Conservation (phyloP, 371 early-diverging fungal genomes). For the Apophysomyces elegans region DNA sequence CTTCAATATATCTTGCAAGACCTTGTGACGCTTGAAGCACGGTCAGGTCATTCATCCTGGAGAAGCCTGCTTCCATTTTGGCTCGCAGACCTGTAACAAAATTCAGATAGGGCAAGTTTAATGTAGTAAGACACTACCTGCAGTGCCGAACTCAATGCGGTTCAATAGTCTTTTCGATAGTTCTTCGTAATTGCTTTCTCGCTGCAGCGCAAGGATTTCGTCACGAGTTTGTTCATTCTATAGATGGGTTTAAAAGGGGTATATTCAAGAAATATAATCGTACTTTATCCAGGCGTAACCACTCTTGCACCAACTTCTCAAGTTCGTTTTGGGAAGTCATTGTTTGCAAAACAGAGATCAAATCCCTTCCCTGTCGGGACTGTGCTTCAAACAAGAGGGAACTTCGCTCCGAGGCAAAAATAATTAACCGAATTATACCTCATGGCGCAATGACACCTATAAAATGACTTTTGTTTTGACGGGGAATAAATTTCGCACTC, state of each 20-base stretch:
- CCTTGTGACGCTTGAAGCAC: slow-evolving; percentile 91
- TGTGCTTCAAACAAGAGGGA: not conserved
- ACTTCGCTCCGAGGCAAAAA: no score
- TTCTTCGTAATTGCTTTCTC: slow-evolving; percentile 55
- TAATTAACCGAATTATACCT: no score
- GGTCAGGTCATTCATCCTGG: slow-evolving; percentile 93
- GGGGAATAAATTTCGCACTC: no score
- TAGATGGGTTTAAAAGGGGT: not conserved
- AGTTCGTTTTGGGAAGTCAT: slow-evolving; percentile 15
- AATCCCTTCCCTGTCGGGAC: not conserved
- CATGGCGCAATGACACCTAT: no score
- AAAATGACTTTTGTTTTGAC: no score
- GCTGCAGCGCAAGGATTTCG: slow-evolving; percentile 50
- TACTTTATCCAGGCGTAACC: slow-evolving; percentile 80
- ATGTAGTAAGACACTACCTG: slow-evolving; percentile 52
- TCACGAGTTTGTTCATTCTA: slow-evolving; percentile 15
- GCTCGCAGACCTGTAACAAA: slow-evolving; percentile 77
- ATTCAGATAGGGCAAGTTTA: not conserved
- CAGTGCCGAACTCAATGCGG: slow-evolving; percentile 90
- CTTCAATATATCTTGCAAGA: slow-evolving; percentile 61
- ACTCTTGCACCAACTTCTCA: slow-evolving; percentile 54
- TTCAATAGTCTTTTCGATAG: slow-evolving; percentile 70
- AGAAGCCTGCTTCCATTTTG: slow-evolving; percentile 95
- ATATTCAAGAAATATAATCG: not conserved
- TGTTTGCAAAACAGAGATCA: not conserved